phyloP scores from a whole-genome alignment of 805 yeast species.

The Zygosaccharomyces gambellarensis region DNA sequence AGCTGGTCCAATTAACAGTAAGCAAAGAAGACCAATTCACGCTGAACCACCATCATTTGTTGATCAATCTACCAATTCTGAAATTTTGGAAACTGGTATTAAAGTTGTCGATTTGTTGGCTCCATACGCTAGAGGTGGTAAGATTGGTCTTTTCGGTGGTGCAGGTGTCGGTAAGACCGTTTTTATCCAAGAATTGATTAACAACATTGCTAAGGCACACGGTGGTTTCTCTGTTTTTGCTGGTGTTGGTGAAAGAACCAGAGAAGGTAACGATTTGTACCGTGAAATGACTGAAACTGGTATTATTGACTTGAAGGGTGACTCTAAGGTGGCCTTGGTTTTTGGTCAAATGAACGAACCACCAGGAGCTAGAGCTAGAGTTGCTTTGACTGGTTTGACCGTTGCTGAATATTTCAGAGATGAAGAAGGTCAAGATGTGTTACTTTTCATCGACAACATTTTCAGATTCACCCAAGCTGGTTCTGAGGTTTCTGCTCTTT shows the following conservation, averaged over 20 bases:
- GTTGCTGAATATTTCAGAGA: slow-evolving; percentile 99
- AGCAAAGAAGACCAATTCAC: slow-evolving; percentile 95
- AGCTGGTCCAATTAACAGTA: slow-evolving; percentile 96
- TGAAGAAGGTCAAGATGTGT: slow-evolving; percentile 99
- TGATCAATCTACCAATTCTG: slow-evolving; percentile 97
- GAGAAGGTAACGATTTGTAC: slow-evolving; percentile 99
- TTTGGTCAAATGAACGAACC: slow-evolving; percentile 99
- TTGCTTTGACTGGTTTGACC: slow-evolving; percentile 98
- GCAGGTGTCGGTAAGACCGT: slow-evolving; percentile 99
- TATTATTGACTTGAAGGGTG: slow-evolving; percentile 99
- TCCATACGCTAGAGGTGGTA: slow-evolving; percentile 99
- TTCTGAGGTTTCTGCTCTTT: slow-evolving; percentile 99
- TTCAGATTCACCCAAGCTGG: slow-evolving; percentile 99
- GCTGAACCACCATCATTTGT: slow-evolving; percentile 95
- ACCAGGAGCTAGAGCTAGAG: slow-evolving; percentile 99
- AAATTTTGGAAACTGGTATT: slow-evolving; percentile 98
- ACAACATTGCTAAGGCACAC: slow-evolving; percentile 99
- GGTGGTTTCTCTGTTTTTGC: slow-evolving; percentile 99
- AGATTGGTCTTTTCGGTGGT: slow-evolving; percentile 99
- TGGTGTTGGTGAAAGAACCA: slow-evolving; percentile 99
- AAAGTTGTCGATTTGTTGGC: slow-evolving; percentile 99
- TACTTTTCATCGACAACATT: slow-evolving; percentile 98
- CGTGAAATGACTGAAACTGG: slow-evolving; percentile 99
- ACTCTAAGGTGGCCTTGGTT: slow-evolving; percentile 97
- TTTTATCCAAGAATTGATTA: slow-evolving; percentile 98